Percentiles rank a stretch among this genome's conserved stretches.
Evolutionary conservation across 2,329 filamentous ascomycete genomes (phyloP).

Genomic region (Pseudocercospora eumusae): DNA sequence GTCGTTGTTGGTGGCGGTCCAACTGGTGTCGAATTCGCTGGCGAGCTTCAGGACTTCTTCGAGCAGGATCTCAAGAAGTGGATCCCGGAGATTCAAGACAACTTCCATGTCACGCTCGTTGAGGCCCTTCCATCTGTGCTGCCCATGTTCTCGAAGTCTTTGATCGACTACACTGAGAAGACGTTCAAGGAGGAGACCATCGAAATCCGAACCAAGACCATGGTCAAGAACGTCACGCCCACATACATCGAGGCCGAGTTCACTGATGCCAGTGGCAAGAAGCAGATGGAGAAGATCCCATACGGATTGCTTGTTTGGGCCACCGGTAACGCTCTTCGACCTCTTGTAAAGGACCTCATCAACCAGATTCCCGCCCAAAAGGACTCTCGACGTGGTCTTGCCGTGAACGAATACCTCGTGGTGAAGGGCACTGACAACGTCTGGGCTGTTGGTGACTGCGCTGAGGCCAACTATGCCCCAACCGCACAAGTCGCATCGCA

Average conservation of each 20-base stretch:
- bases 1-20: constrained; percentile 83
- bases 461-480: constrained; percentile 94
- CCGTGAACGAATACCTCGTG: constrained; percentile 97
- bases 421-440: constrained; percentile 96
- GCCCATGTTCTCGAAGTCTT: constrained; percentile 97
- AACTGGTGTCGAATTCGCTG: constrained; percentile 96
- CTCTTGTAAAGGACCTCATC: constrained; percentile 89
- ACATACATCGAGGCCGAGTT: constrained; percentile 90
- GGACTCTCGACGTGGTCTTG: constrained; percentile 88
- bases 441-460: constrained; percentile 97
- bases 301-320: constrained; percentile 98
- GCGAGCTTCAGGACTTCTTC: constrained; percentile 98
- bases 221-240: constrained; percentile 96
- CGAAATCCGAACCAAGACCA: constrained; percentile 95
- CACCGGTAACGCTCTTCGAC: constrained; percentile 90
- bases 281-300: constrained; percentile 77
- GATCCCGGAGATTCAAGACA: constrained; percentile 89
- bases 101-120: constrained; percentile 96
- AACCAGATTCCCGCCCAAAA: constrained; percentile 89
- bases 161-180: constrained; percentile 99
- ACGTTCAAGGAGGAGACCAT: constrained; percentile 99
- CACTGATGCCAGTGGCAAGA: constrained; percentile 78
- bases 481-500: constrained; percentile 96
- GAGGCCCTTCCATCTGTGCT: constrained; percentile 93
- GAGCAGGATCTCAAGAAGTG: constrained; percentile 97